phyloP scores from a whole-genome alignment of 306 rosid species.

The Geum urbanum region DNA sequence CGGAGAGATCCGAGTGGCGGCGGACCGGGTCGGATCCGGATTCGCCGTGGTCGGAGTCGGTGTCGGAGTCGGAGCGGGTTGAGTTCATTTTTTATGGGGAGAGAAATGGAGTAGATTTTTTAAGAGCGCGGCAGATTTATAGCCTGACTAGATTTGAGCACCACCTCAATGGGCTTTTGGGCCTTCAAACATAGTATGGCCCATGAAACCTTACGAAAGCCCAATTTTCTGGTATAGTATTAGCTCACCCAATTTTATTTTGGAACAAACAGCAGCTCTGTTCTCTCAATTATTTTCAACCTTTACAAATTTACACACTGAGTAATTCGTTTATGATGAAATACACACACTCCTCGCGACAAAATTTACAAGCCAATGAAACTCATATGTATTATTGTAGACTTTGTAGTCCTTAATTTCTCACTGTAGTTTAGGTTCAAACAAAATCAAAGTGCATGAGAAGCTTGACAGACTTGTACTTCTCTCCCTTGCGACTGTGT shows the following conservation, averaged over 20 bases:
- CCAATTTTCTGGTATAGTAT: background rate
- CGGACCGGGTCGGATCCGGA: constrained; percentile 37
- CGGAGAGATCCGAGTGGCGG: constrained; percentile 76
- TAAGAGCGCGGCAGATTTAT: constrained; percentile 16
- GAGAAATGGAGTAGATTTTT: background rate
- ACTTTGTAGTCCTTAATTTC: background rate
- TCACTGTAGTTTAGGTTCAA: constrained; percentile 20
- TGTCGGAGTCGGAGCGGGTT: constrained; percentile 45
- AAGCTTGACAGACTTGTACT: constrained; percentile 74
- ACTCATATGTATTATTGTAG: constrained; percentile 9
- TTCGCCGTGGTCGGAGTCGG: constrained; percentile 39
- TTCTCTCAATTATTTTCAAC: background rate
- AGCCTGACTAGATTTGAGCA: background rate
- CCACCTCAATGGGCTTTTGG: background rate
- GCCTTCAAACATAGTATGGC: background rate
- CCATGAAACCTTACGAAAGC: background rate
- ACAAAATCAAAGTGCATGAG: constrained; percentile 75
- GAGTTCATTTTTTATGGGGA: constrained; percentile 34
- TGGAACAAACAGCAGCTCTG: background rate
- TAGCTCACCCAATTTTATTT: background rate
- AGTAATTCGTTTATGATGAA: background rate
- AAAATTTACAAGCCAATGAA: background rate
- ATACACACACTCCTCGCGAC: constrained; percentile 13
- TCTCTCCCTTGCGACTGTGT: constrained; percentile 52
- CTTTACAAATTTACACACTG: constrained; percentile 3